Percentiles rank a stretch among this genome's conserved stretches.
Conservation (phyloP, 257 asterid genomes). For the Nicotiana noctiflora region DNA sequence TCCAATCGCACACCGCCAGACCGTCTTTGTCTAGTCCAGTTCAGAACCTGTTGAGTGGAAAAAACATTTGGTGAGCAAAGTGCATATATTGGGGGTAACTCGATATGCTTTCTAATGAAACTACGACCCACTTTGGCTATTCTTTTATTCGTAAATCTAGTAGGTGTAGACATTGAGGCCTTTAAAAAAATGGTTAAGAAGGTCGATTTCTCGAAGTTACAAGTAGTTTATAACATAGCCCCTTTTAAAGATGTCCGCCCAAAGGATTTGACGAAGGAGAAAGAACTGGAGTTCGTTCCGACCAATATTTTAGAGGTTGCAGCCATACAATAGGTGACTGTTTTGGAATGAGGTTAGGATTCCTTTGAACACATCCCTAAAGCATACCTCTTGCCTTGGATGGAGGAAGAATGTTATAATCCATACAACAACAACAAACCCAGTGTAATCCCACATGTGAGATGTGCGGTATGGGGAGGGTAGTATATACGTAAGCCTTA, state of each 20-base stretch:
- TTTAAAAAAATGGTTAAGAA: not conserved
- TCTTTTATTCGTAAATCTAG: not conserved
- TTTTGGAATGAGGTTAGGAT: not conserved
- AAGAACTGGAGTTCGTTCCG: not conserved
- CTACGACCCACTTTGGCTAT: not conserved
- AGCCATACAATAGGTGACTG: not conserved
- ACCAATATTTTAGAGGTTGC: not conserved
- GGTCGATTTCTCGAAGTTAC: not conserved
- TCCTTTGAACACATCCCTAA: not conserved
- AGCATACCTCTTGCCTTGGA: not conserved
- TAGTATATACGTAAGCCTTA: too few relatives aligned
- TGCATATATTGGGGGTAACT: not conserved
- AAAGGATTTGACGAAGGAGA: not conserved
- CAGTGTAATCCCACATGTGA: too few relatives aligned
- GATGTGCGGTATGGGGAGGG: too few relatives aligned
- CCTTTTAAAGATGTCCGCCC: not conserved
- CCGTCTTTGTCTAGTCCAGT: not conserved
- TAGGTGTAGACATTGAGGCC: not conserved
- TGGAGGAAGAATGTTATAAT: not conserved
- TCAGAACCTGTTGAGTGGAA: not conserved
- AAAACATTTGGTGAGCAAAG: not conserved
- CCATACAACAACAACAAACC: too few relatives aligned
- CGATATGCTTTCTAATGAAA: not conserved
- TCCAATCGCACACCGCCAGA: not conserved
- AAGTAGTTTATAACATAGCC: not conserved